Base-by-base conservation (phyloP, 2,329 filamentous ascomycete species). In the Penicillium carneum region DNA sequence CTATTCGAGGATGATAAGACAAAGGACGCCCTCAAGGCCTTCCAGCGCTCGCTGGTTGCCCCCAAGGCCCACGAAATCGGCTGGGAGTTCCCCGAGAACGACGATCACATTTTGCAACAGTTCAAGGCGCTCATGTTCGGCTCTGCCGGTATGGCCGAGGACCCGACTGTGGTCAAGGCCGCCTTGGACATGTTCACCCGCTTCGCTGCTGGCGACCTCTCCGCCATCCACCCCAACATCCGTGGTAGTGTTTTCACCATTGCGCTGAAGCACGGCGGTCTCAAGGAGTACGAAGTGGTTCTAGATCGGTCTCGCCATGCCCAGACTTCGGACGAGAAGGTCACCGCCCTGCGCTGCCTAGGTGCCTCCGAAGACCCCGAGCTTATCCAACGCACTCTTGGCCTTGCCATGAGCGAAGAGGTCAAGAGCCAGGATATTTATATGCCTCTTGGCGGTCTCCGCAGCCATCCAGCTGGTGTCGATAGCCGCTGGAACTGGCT, bases 351-450 rank as follows among this genome's bases (percentile, higher is more conserved):
- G 61, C 91, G 93, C 70, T 87, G 86, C 34, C 85, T 98, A 23
- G 94, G 94, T 52, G 88, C 92, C 52, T 88, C 92, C 48, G 89
- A 89, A 74, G 85, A 90, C 59, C 88, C 91, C 1, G 87, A 89
- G 67, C 86, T 97, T 50, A 94, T 97, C 76, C 82, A 95, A 81
- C 87, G 87, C 63, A 94, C 93, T 3, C 84, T 98, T 14, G 85
- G 83, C 33, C 83, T 97, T 65, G 84, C 93, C 34, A 84, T 93
- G 59, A 87, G 88, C 75, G 87, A 89, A 63, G 90, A 96, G 68
- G 90, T 97, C 79, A 96, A 96, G 83, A 92, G 91, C 66, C 94
- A 97, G 78, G 94, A 98, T 77, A 88, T 97, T 66, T 97, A 97
- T 81, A 88, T 97, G 75, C 93, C 94, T 1, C 86, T 95, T 41